Base-by-base conservation (phyloP, 2,329 filamentous ascomycete genomes). In the Exophiala calicioides region DNA sequence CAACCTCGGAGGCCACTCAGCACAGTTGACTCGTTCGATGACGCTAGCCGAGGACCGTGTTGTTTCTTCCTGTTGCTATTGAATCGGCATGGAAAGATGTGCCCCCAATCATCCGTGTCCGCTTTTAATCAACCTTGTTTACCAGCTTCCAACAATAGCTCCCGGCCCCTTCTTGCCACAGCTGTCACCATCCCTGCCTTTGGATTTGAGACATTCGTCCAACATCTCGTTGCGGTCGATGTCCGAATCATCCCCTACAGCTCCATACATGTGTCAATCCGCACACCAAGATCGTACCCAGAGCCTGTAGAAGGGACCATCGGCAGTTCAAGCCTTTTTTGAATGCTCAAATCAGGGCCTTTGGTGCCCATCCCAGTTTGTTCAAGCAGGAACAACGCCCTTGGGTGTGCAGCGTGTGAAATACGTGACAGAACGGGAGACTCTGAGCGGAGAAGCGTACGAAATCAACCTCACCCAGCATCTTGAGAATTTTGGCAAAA, bases 141-240 rank as follows among this genome's bases (percentile, higher is more conserved):
- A n/a, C n/a, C n/a, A n/a, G n/a, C n/a, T n/a, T n/a, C n/a, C n/a
- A n/a, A n/a, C 24, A 12, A 27, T 2, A 47, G 38, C 24, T 44
- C 50, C 4, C 37, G 54, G 5, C 50, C 47, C 3, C 49, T 45
- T 4, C 19, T 56, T 8, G 56, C 56, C 6, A 51, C 58, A 5
- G 19, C 44, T n/a, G 31, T 59, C 4, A 54, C 47, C 18, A 26
- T 59, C 18, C 40, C 57, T n/a, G 29, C 48, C 12, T 39, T 60
- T 2, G 52, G 52, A n/a, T 59, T 60, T 21, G 58, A 60, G 23
- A 55, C 58, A 1, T 58, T 59, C 36, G 45, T 58, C 7, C 58
- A 60, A 34, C 55, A 59, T 36, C 26, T 58, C 19, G 13, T 59
- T 20, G 23, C 33, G 12, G 38, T 48, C 12, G 30, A 40, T 9